These are phyloP conservation scores for Potentilla sterilis DNA, from an alignment of 306 rosid genomes.

Conservation along the genomic window DNA sequence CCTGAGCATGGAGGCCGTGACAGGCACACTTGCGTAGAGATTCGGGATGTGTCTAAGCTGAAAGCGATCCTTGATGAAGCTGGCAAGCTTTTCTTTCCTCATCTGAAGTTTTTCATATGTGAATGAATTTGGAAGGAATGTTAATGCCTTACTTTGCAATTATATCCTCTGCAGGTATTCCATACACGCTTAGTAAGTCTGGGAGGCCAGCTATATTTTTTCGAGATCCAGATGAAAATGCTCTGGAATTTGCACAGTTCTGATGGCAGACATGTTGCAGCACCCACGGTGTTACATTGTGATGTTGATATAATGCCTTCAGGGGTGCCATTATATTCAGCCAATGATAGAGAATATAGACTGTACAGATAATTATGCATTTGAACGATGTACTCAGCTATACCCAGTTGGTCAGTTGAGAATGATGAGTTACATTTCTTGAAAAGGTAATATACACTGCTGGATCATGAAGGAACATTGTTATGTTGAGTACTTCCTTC, in stretches of 20 bases:
- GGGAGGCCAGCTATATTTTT: constrained; percentile 97
- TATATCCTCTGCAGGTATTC: constrained; percentile 47
- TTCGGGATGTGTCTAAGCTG: constrained; percentile 73
- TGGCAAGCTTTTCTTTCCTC: constrained; percentile 41
- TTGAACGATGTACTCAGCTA: background rate
- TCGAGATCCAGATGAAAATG: constrained; percentile 91
- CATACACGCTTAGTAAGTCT: constrained; percentile 88
- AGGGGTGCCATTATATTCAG: background rate
- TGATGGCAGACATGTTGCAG: constrained; percentile 41
- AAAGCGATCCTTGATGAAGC: constrained; percentile 76
- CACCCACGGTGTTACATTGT: background rate
- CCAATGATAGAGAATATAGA: constrained; percentile 14
- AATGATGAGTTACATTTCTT: background rate
- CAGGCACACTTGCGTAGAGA: constrained; percentile 83
- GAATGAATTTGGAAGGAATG: constrained; percentile 5
- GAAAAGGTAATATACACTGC: background rate
- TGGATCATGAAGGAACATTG: background rate
- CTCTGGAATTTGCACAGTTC: constrained; percentile 83
- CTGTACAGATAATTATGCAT: constrained; percentile 27
- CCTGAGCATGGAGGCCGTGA: constrained; percentile 91
- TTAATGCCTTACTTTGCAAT: background rate
- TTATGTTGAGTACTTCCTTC: background rate
- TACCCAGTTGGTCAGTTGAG: too few species aligned
- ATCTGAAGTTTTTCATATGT: constrained; percentile 1
- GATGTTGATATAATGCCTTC: constrained; percentile 2